phyloP scores from a whole-genome alignment of 805 yeast species.

The Tetrapisispora phaffii region DNA sequence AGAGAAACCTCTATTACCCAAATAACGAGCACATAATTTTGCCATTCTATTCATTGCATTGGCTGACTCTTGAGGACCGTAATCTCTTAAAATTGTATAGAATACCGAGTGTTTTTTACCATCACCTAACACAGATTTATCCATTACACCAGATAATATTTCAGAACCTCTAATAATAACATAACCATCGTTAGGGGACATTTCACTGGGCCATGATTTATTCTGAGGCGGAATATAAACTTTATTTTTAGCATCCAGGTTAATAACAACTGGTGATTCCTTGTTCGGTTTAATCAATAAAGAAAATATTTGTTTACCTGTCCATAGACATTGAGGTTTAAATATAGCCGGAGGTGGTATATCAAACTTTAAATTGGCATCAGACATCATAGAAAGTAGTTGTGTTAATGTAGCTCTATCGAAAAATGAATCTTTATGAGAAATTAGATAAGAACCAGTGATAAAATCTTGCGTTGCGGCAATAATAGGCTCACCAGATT shows the following conservation, averaged over 20 bases:
- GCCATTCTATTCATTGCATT: slow-evolving; percentile 98
- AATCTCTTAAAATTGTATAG: slow-evolving; percentile 88
- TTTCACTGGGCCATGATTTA: slow-evolving; percentile 67
- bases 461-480: slow-evolving; percentile 99
- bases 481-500: slow-evolving; percentile 97
- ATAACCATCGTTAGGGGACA: slow-evolving; percentile 96
- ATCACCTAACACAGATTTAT: slow-evolving; percentile 90
- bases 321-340: slow-evolving; percentile 88
- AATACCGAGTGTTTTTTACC: slow-evolving; percentile 97
- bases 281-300: slow-evolving; percentile 76
- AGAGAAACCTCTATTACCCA: slow-evolving; percentile 93
- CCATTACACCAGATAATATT: slow-evolving; percentile 90
- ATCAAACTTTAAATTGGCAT: slow-evolving; percentile 79
- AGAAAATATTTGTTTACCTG: slow-evolving; percentile 93
- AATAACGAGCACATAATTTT: slow-evolving; percentile 88
- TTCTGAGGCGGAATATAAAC: slow-evolving; percentile 69
- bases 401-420: slow-evolving; percentile 80
- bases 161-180: slow-evolving; percentile 85
- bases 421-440: slow-evolving; percentile 87
- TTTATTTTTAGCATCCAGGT: slow-evolving; percentile 89
- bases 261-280: slow-evolving; percentile 68
- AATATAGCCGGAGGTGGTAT: slow-evolving; percentile 90
- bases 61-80: slow-evolving; percentile 95
- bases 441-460: slow-evolving; percentile 87
- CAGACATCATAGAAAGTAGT: slow-evolving; percentile 89